Evolutionary conservation across 495 filamentous ascomycete genomes (phyloP).

Genomic region (Lasiosphaeriaceae sp.): DNA sequence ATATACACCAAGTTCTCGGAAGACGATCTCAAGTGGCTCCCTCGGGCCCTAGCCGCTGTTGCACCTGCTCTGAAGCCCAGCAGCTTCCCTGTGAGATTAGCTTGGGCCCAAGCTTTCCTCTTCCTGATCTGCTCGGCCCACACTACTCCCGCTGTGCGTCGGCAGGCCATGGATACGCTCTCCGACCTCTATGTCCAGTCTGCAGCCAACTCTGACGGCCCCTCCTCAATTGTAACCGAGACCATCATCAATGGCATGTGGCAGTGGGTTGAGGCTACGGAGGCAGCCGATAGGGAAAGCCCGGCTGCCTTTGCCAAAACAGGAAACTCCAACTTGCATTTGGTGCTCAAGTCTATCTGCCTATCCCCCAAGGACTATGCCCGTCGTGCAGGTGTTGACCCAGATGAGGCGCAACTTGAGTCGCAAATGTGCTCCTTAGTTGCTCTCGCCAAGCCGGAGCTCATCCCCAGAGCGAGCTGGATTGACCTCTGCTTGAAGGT

Average conservation of each 20-base stretch:
- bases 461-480: constrained; percentile 78
- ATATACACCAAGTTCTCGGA: constrained; percentile 75
- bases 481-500: constrained; percentile 79
- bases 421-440: constrained; percentile 68
- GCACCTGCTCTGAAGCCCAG: constrained; percentile 37
- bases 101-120: constrained; percentile 80
- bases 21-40: constrained; percentile 73
- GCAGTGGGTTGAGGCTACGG: constrained; percentile 68
- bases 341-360: constrained; percentile 70
- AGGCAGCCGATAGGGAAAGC: constrained; percentile 70
- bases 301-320: constrained; percentile 66
- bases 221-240: constrained; percentile 43
- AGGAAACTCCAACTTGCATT: constrained; percentile 53
- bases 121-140: constrained; percentile 63
- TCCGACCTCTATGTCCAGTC: constrained; percentile 54
- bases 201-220: constrained; percentile 39
- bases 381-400: constrained; percentile 31
- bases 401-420: constrained; percentile 46
- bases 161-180: constrained; percentile 55
- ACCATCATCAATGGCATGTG: constrained; percentile 70
- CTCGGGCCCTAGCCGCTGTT: constrained; percentile 63
- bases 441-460: constrained; percentile 69
- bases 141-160: constrained; percentile 55
- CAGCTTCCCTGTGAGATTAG: constrained; percentile 34
- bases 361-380: constrained; percentile 41